Base-by-base conservation (phyloP, 2,329 filamentous ascomycete genomes). In the Colletotrichum musicola region DNA sequence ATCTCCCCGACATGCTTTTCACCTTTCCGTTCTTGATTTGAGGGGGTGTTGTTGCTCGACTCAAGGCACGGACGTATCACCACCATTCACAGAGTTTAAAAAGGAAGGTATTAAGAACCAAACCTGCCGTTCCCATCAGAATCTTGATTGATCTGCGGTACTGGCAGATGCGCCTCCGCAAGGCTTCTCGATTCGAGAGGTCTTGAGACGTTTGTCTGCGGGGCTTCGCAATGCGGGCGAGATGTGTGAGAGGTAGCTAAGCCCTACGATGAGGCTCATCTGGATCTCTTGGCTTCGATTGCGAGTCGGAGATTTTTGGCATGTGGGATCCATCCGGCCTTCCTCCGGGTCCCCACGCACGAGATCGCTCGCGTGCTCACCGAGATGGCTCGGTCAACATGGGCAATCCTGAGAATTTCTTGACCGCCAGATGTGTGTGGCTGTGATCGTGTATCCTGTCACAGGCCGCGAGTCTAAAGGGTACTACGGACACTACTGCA, bases 151-250 rank as follows among this genome's bases (percentile, higher is more conserved):
- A 51, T 60, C 46, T 18, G n/a, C 56, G 4, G 27, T 49, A 25
- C 56, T 22, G 56, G 7, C 18, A 53, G 42, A 25, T 51, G 27
- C 57, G 25, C 4, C 6, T 18, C n/a, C 46, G 20, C 12, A n/a
- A 3, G n/a, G 22, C 16, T 25, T 10, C 20, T 40, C 30, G 20
- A n/a, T 44, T 44, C 40, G 57, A 65, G 49, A 57, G 40, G 56
- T 25, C 30, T 42, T 55, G 58, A 22, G 51, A 63, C 58, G 51
- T 51, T 50, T 51, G 44, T 40, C 18, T 13, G 6, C 25, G 38
- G 51, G 30, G 30, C 30, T 57, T 67, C 30, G 6, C 1, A 20
- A 42, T 38, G 60, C 47, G 12, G 14, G 16, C n/a, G 18, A 54
- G 30, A 35, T 35, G 7, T 10, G 22, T 25, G 22, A 25, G 30